Percentiles rank a stretch among this genome's conserved stretches.
Conservation (phyloP, 2,329 filamentous ascomycete species). For the Beauveria brongniartii region DNA sequence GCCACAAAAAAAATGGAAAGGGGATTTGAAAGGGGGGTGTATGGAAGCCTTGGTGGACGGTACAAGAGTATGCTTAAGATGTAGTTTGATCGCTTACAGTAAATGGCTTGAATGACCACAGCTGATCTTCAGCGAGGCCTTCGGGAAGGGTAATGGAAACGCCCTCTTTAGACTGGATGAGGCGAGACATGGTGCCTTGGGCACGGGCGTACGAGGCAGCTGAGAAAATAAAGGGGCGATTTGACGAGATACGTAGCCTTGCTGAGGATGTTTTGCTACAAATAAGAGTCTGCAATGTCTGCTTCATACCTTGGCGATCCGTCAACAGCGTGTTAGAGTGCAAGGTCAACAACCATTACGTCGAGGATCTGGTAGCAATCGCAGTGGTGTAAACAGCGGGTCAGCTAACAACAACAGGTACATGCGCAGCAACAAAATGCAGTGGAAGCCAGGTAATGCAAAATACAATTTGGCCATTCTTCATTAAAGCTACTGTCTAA, state of each 20-base stretch:
- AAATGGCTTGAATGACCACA: slow-evolving; percentile 42
- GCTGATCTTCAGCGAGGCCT: slow-evolving; percentile 35
- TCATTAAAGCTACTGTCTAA: not conserved
- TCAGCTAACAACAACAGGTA: not conserved
- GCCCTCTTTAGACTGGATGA: slow-evolving; percentile 15
- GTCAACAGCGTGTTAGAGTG: not conserved
- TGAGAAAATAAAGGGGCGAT: not conserved
- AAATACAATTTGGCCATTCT: not conserved
- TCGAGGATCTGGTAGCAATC: not conserved
- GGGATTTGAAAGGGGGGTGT: not conserved
- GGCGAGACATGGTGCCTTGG: not conserved
- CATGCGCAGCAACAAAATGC: not conserved
- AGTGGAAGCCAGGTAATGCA: not conserved
- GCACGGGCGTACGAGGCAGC: not conserved
- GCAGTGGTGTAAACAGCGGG: not conserved
- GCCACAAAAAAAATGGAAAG: not conserved
- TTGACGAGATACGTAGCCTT: not conserved
- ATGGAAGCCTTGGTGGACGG: not conserved
- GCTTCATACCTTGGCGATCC: not conserved
- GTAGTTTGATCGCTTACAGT: slow-evolving; percentile 28
- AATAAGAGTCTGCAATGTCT: not conserved
- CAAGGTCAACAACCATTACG: not conserved
- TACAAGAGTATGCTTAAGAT: not conserved
- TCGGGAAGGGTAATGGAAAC: slow-evolving; percentile 36
- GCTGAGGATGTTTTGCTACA: not conserved